A percentile compares a stretch with the other conserved stretches of the same genome.
These are phyloP conservation scores for Trametes maxima DNA, from an alignment of 768 basidiomycete species.

Conservation along the genomic window DNA sequence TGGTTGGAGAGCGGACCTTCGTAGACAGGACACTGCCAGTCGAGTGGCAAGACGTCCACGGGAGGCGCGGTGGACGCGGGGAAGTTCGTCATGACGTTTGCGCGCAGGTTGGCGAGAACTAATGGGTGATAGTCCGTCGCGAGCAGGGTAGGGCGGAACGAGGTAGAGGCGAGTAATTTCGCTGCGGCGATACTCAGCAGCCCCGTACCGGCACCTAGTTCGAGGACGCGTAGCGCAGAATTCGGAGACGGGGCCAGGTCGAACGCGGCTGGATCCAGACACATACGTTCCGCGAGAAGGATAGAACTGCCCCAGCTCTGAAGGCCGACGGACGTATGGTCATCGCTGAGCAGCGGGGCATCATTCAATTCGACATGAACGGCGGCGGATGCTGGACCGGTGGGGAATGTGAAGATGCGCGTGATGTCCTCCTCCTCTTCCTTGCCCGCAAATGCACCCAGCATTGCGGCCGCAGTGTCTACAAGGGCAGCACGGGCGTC, in stretches of 20 bases:
- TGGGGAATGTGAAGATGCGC: constrained; percentile 54
- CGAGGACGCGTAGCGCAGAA: constrained; percentile 46
- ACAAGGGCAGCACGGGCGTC: constrained; percentile 46
- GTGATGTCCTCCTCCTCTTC: constrained; percentile 49
- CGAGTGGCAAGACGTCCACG: constrained; percentile 54
- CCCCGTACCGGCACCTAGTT: constrained; percentile 87
- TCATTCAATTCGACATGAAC: constrained; percentile 68
- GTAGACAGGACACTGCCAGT: constrained; percentile 59
- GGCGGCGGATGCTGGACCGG: constrained; percentile 7
- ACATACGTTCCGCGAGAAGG: constrained; percentile 66
- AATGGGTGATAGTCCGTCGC: constrained; percentile 80
- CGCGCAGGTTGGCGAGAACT: constrained; percentile 68
- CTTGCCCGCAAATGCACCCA: constrained; percentile 51
- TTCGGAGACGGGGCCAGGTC: constrained; percentile 29
- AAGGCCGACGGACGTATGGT: constrained; percentile 80
- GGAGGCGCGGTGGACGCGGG: constrained; percentile 24
- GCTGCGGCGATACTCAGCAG: constrained; percentile 72
- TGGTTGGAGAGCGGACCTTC: constrained; percentile 39
- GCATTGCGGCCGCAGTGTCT: constrained; percentile 60
- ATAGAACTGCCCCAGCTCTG: constrained; percentile 87
- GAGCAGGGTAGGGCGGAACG: constrained; percentile 41
- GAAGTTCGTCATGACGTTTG: constrained; percentile 62
- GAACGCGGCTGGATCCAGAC: constrained; percentile 47
- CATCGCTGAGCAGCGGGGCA: constrained; percentile 59
- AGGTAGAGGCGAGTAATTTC: constrained; percentile 42